Evolutionary conservation across 371 early-diverging fungal species (phyloP), one percentile per base, ranked within the genome.

Genomic region (Rhizopus sp.): DNA sequence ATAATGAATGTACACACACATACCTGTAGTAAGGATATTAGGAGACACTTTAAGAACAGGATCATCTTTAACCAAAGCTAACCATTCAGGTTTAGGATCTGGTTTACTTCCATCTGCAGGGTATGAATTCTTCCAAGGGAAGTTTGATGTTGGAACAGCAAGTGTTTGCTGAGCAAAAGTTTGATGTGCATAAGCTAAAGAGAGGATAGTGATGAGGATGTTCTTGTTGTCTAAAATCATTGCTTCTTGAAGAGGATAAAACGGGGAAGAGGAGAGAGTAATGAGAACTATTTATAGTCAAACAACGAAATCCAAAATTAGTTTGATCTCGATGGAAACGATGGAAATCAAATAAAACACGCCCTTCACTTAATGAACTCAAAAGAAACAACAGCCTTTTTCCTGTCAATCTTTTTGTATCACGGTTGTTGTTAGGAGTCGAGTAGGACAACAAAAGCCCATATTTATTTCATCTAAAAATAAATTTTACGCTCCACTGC

Each of bases 51-150:
- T 40, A 17, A 66, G 39, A n/a, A 44, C 48, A 46, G 66, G 57
- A 38, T 67, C 73, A 16, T 56, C 67, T 30, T 65, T 66, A 10
- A 80, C 41, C 29, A 73, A 39, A 16, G 67, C 61, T 31, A 80
- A 42, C 80, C 80, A 80, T 62, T 80, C 80, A n/a, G 69, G 63
- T 55, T 75, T 76, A 12, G 80, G 77, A 7, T 53, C 48, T 55
- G 75, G 72, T 10, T 61, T 59, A 4, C 63, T 54, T 6, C 59
- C 55, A n/a, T 69, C 60, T 10, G 55, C 51, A 44, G 78, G 78
- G 53, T 75, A 78, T 5, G 57, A 8, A 33, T 66, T 61, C 49
- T 61, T 66, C 66, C 66, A 66, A 12, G 61, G 34, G 50, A 66
- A 53, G 10, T 60, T 66, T 29, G 58, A 6, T n/a, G 49, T 60